Evolutionary conservation across 2,329 filamentous ascomycete species (phyloP).

Genomic region (Penicillium verrucosum): DNA sequence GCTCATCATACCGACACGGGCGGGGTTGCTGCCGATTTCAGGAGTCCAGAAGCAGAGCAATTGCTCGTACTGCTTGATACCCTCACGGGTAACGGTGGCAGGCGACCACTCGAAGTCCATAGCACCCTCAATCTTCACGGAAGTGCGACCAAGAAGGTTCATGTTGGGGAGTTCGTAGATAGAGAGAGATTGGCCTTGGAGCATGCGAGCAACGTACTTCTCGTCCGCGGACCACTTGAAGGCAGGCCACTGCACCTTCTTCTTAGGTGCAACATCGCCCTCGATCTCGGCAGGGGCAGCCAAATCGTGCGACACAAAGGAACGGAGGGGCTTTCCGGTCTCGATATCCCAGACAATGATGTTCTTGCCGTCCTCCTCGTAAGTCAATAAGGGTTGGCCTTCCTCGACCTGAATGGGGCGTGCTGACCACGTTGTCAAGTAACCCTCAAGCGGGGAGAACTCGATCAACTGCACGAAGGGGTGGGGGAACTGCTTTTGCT

Average conservation of each 20-base stretch:
- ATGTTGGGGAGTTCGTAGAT: slow-evolving; percentile 87
- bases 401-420: slow-evolving; percentile 90
- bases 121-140: slow-evolving; percentile 93
- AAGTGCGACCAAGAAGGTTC: slow-evolving; percentile 84
- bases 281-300: slow-evolving; percentile 54
- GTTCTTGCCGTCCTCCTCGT: slow-evolving; percentile 98
- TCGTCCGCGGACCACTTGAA: slow-evolving; percentile 99
- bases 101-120: slow-evolving; percentile 99
- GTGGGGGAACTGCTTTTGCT: slow-evolving; percentile 90
- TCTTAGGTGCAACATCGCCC: slow-evolving; percentile 66
- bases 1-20: slow-evolving; percentile 94
- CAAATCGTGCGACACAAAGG: slow-evolving; percentile 85
- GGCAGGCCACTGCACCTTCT: slow-evolving; percentile 95
- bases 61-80: slow-evolving; percentile 89
- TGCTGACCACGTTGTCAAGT: slow-evolving; percentile 95
- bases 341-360: slow-evolving; percentile 98
- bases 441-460: slow-evolving; percentile 90
- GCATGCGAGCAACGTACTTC: slow-evolving; percentile 92
- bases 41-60: slow-evolving; percentile 98
- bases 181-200: slow-evolving; percentile 81
- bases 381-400: slow-evolving; percentile 74
- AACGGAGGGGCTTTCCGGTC: slow-evolving; percentile 82
- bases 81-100: slow-evolving; percentile 73
- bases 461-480: slow-evolving; percentile 93
- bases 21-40: slow-evolving; percentile 95